Evolutionary conservation across 805 yeast species (phyloP), one percentile per base, ranked within the genome.

Genomic region (Scheffersomyces stipitis): DNA sequence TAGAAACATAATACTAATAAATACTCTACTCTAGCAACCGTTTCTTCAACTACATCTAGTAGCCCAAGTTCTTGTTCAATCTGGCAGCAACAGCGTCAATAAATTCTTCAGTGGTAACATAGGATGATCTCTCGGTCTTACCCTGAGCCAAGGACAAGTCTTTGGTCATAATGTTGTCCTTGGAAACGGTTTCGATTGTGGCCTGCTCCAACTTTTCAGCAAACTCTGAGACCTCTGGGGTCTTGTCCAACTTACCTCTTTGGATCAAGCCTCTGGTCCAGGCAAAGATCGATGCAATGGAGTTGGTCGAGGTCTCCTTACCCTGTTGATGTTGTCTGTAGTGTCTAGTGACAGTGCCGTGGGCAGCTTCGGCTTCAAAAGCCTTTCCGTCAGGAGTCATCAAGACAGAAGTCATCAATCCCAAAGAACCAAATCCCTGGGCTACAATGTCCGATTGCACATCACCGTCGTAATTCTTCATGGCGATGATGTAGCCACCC

Each of bases 281-380:
- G 20, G 93, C 93, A 51, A 83, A 85, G 40, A 85, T 85, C 14
- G 89, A 82, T 4, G 93, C 93, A 61, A 85, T 85, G 5, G 93
- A 84, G 66, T 85, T 85, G 37, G 93, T 85, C 4, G 90, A 83
- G 6, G 93, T 85, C 59, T 83, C 87, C 57, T 83, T 81, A 44
- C 91, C 91, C 55, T 78, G 78, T 64, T 85, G 91, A 52, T 81
- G 80, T 62, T 79, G 85, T 76, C 91, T 81, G 68, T 70, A 85
- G 58, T 85, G 93, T 76, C 93, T 81, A 22, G 93, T 85, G 45
- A 85, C 93, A 13, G 93, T 85, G 51, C 93, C 93, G 55, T 85
- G 93, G 23, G 93, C 93, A 41, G 91, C 91, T 62, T 85, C 93
- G 42, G 85, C 73, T 68, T 85, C 93, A 51, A 81, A 85, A n/a